phyloP scores from a whole-genome alignment of 2,329 filamentous ascomycete species.

The Chrysoporthe austroafricana region DNA sequence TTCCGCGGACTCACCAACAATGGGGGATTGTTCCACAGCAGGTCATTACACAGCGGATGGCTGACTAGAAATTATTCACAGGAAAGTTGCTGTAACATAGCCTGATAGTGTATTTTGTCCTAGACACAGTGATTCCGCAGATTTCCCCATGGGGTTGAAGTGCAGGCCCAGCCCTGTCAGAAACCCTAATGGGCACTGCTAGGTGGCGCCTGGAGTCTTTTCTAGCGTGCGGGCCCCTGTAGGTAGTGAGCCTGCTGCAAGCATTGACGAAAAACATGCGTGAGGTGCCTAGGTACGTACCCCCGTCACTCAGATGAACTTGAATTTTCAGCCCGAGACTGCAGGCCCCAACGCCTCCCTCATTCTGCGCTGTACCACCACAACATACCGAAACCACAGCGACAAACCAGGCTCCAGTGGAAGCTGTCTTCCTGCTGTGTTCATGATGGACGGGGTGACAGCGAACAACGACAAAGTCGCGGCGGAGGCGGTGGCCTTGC shows the following conservation, averaged over 20 bases:
- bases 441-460: constrained; percentile 10
- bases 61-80: too few species aligned
- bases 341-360: neutral
- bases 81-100: too few species aligned
- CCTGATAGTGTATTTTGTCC: too few species aligned
- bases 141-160: too few species aligned
- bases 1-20: too few species aligned
- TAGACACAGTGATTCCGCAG: too few species aligned
- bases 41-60: too few species aligned
- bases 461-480: neutral
- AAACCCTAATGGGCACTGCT: too few species aligned
- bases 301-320: neutral
- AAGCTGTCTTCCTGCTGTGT: neutral
- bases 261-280: neutral
- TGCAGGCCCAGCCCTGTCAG: too few species aligned
- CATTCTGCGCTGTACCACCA: neutral
- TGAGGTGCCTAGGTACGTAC: neutral
- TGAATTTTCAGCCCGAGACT: neutral
- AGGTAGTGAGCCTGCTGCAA: neutral
- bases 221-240: too few species aligned
- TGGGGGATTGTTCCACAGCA: too few species aligned
- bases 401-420: neutral
- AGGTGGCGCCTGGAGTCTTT: too few species aligned
- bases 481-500: neutral
- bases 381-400: neutral